Evolutionary conservation across 371 early-diverging fungal species (phyloP), one percentile per base, ranked within the genome.

Genomic region (Mortierella sp.): DNA sequence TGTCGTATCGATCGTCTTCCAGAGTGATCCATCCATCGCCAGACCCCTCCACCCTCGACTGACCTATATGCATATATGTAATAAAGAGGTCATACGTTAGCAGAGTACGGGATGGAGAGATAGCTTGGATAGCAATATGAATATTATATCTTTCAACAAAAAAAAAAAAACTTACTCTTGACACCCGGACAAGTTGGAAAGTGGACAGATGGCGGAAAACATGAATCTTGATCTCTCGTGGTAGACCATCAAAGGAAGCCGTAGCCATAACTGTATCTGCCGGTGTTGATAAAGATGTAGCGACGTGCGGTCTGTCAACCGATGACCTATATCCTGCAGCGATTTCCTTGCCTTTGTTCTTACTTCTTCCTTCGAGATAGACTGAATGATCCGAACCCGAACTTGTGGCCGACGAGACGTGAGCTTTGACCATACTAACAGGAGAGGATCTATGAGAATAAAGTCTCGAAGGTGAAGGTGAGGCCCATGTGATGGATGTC

Each of bases 1-100:
- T 17, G 79, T 59, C 6, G 75, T 71, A 57, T 87, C 83, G 48
- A 86, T 79, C 1, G 54, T 67, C 30, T 79, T 68, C 88, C 88
- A 87, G 19, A 87, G 60, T 4, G 84, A 80, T 1, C 88, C 86
- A 56, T 85, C 86, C 58, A 82, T 81, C 1, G 81, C 83, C 15
- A 87, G 48, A 17, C 64, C 50, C 23, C 76, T 70, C 88, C 88
- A 87, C 23, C 60, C 31, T 17, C 75, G 63, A 54, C 64, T 68
- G 34, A 73, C 75, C 75, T 73, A 54, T 17, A 39, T 12, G 23
- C 30, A 15, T 37, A 21, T 23, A 51, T 15, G 42, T 37, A 21
- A 37, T 42, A 26, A 27, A 17, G 37, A 15, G 12, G 30, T 24
- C 26, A 4, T 14, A 31, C n/a, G n/a, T n/a, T n/a, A n/a, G n/a